phyloP scores from a whole-genome alignment of 352 stramenopile genomes.

The Peronospora destructor region DNA sequence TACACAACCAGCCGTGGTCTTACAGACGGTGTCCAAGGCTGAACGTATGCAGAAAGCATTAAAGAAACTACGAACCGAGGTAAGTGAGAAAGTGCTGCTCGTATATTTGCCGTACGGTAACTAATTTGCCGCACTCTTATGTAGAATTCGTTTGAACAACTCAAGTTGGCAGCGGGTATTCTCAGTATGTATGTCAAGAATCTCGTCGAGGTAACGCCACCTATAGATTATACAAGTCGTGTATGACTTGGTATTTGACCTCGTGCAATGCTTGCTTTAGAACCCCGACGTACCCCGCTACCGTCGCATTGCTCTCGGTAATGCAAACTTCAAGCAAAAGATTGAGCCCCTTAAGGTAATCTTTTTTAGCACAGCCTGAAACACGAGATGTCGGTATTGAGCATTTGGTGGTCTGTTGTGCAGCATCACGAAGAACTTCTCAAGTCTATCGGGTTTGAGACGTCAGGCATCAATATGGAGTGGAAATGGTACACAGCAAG shows the following conservation, averaged over 20 bases:
- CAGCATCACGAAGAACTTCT: conserved; percentile 73
- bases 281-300: conserved; percentile 79
- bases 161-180: conserved; percentile 61
- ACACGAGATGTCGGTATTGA: background rate
- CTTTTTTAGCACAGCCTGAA: background rate
- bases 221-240: background rate
- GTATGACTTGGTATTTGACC: background rate
- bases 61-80: conserved; percentile 48
- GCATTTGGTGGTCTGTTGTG: conserved; percentile 4
- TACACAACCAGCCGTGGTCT: conserved; percentile 9
- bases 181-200: conserved; percentile 87
- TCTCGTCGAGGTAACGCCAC: conserved; percentile 50
- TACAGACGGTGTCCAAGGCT: conserved; percentile 20
- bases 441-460: conserved; percentile 72
- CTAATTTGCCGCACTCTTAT: conserved; percentile 6
- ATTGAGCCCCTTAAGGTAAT: conserved; percentile 69
- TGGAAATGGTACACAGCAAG: conserved; percentile 75
- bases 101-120: background rate
- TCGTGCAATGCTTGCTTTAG: conserved; percentile 23
- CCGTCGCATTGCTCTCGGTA: conserved; percentile 64
- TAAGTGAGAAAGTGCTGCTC: conserved; percentile 8
- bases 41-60: conserved; percentile 42
- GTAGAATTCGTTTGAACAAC: conserved; percentile 64
- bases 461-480: conserved; percentile 67
- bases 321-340: conserved; percentile 83